phyloP scores from a whole-genome alignment of 2,329 filamentous ascomycete genomes.

The Bipolaris cookei region DNA sequence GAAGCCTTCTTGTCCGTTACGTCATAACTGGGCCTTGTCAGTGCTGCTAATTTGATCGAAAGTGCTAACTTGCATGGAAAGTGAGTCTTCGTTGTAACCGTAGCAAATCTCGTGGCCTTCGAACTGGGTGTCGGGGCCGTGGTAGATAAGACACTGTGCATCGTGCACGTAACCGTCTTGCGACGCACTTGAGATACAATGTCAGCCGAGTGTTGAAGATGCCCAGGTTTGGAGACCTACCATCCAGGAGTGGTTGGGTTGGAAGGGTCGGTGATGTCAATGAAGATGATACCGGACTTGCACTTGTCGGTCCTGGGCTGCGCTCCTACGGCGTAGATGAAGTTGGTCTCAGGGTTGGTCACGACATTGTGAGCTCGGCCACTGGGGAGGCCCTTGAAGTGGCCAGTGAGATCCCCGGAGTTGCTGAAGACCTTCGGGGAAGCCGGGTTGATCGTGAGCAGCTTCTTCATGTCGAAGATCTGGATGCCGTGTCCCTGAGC shows the following conservation, averaged over 20 bases:
- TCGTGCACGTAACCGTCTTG: constrained; percentile 67
- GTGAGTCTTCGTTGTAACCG: constrained; percentile 62
- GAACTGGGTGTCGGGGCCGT: constrained; percentile 59
- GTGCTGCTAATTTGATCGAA: no score
- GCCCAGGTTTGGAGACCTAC: constrained; percentile 10
- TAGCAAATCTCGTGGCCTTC: constrained; percentile 62
- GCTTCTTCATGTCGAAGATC: constrained; percentile 66
- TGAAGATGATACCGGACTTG: constrained; percentile 64
- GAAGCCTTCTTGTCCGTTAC: constrained; percentile 57
- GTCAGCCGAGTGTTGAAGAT: not conserved
- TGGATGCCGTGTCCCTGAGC: constrained; percentile 62
- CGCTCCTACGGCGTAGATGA: constrained; percentile 49
- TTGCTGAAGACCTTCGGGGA: constrained; percentile 46
- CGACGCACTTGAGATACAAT: constrained; percentile 47
- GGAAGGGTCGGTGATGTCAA: constrained; percentile 61
- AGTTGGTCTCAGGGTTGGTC: constrained; percentile 46
- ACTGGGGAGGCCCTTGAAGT: constrained; percentile 44
- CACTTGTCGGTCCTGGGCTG: constrained; percentile 50
- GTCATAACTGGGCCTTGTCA: constrained; percentile 56
- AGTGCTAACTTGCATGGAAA: constrained; percentile 23
- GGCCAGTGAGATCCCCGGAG: constrained; percentile 40
- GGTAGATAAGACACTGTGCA: constrained; percentile 65
- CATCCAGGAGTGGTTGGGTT: constrained; percentile 62
- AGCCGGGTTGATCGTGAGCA: constrained; percentile 43
- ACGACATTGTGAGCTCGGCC: constrained; percentile 50